Base-by-base conservation (phyloP, 139 green algal genomes). In the Tetraselmis chui region DNA sequence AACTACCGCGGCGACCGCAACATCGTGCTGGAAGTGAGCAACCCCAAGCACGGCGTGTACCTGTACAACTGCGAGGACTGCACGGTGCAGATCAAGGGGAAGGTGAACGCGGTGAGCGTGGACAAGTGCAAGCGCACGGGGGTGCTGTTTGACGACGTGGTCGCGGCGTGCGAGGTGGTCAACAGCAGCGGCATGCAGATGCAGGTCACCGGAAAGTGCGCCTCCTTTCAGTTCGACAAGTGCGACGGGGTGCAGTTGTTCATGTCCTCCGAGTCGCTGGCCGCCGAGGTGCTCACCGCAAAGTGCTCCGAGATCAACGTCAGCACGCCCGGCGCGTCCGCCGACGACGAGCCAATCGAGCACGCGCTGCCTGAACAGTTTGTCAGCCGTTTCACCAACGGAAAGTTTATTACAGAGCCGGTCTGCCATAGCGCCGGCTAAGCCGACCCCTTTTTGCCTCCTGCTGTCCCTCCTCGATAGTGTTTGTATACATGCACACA, bases 91-190 rank as follows among this genome's bases (percentile, higher is more conserved):
- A 81, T 97, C 5, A 83, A 90, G 11, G 90, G 93, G 83, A 99
- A 99, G 88, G 92, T 97, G 28, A 98, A 98, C 85, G 90, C 93
- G 75, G 94, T 99, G 84, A 94, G 89, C 1, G n/a, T 99, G n/a
- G 96, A 99, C 88, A 87, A 84, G 29, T 99, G 96, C 92, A 86
- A 76, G 29, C 88, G 89, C 32, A 89, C 82, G 1, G 96, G 91
- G 1, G 31, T 99, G n/a, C 83, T 98, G 28, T 98, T 97, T 81
- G 86, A 94, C 23, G 77, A 93, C 58, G 88, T 96, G 23, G 90
- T 99, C 74, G 86, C 94, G 27, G 83, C 84, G 0, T 89, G 84
- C 30, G 96, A 99, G 87, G 77, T 97, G 18, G 90, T 99, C 83
- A 99, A 99, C 88, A 94, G 92, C 88, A 81, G 0, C 23, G 85